Evolutionary conservation across 257 asterid species (phyloP), one percentile per base, ranked within the genome.

Genomic region (Jacaranda mimosifolia): DNA sequence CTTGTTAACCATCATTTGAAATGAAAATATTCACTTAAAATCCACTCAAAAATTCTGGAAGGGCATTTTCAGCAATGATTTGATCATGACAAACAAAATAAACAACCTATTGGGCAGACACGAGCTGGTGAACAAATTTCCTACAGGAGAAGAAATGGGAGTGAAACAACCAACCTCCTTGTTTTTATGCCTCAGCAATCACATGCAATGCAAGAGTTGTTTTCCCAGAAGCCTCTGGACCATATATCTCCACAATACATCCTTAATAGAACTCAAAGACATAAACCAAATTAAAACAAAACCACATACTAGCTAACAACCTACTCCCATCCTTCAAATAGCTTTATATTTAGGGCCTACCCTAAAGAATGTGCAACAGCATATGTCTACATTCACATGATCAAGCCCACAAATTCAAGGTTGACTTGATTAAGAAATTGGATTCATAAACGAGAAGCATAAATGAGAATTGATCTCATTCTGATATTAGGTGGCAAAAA

Each of bases 151-250:
- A 1, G 32, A 26, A 26, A 26, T 5, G 12, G 5, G 18, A 12
- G 80, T 40, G 73, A 70, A 66, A 72, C 4, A 19, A 40, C 66
- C 72, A 77, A 83, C 92, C 90, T 86, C 92, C 92, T 71, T 78
- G 87, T 81, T 80, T 86, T 51, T 88, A 90, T 63, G 92, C 87
- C 83, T 88, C 92, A 1, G 90, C 90, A 60, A 86, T 86, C 60
- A 86, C 87, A 74, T 88, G 92, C 40, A 88, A 74, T 66, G 90
- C 90, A 78, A 88, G 90, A 72, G 92, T 86, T 56, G 92, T 88
- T 81, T 88, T 86, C 48, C 90, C 92, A 36, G 90, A 84, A 81
- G 89, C 88, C 75, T 88, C 90, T n/a, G 89, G 88, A 26, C 92
- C 90, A 82, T 88, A 88, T 39, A 88, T 86, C 83, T 88, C 90